These are phyloP conservation scores for Chloropicon primus DNA, from an alignment of 139 green algal species.

Conservation along the genomic window DNA sequence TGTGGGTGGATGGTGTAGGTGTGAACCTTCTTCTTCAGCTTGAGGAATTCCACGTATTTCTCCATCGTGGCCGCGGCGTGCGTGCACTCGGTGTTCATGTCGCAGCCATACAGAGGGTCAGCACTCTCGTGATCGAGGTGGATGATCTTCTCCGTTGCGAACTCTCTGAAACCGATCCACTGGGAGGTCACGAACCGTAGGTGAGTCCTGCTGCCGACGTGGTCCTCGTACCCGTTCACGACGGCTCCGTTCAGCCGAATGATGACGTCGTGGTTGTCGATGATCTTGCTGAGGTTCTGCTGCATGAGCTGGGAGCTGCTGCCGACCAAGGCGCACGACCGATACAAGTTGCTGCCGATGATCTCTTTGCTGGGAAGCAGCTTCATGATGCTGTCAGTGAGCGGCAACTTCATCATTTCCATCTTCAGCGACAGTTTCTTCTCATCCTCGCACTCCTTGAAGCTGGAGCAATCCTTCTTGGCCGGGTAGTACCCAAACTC, in stretches of 20 bases:
- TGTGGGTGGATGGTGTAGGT: slow-evolving; percentile 4
- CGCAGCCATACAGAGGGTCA: slow-evolving; percentile 9
- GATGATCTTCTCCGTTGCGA: slow-evolving; percentile 8
- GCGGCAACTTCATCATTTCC: slow-evolving; percentile 1
- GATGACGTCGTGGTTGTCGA: slow-evolving; percentile 13
- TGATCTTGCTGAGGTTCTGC: slow-evolving; percentile 7
- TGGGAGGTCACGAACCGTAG: slow-evolving; percentile 9
- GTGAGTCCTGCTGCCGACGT: slow-evolving; percentile 9
- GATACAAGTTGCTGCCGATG: not conserved
- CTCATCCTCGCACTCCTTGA: too few relatives aligned
- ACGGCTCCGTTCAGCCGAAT: slow-evolving; percentile 9
- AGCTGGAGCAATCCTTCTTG: not conserved
- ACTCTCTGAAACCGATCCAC: slow-evolving; percentile 13
- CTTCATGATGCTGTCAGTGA: not conserved
- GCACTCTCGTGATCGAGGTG: slow-evolving; percentile 10
- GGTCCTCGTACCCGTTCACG: slow-evolving; percentile 8
- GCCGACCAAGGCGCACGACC: slow-evolving; percentile 9
- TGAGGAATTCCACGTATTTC: slow-evolving; percentile 7
- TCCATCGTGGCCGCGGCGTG: slow-evolving; percentile 8
- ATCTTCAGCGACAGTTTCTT: too few relatives aligned
- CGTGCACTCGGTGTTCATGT: slow-evolving; percentile 10
- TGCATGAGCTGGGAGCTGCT: slow-evolving; percentile 8
- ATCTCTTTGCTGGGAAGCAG: not conserved
- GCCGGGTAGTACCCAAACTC: slow-evolving; percentile 4
- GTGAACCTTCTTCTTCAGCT: slow-evolving; percentile 6